These are phyloP conservation scores for Acmispon strigosus DNA, from an alignment of 306 rosid species.

Conservation along the genomic window DNA sequence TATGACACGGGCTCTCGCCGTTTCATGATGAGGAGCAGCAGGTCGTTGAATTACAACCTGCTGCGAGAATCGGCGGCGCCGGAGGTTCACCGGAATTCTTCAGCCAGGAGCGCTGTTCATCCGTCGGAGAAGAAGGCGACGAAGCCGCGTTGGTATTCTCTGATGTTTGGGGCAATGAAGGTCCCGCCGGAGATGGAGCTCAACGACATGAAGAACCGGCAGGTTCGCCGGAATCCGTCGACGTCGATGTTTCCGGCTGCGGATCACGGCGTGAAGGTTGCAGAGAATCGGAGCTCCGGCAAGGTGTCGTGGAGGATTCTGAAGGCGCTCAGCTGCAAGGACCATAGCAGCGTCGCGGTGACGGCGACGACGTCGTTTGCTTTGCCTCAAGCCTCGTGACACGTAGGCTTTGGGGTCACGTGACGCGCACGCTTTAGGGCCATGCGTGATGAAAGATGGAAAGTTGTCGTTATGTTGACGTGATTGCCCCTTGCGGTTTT, in stretches of 20 bases:
- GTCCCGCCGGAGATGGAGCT: conserved; percentile 80
- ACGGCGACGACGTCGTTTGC: conserved; percentile 44
- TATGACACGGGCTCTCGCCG: background rate
- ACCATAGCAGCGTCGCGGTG: conserved; percentile 54
- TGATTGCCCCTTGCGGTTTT: background rate
- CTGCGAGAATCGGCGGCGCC: conserved; percentile 23
- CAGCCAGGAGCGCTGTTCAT: conserved; percentile 24
- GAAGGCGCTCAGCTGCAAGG: conserved; percentile 76
- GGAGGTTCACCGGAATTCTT: conserved; percentile 36
- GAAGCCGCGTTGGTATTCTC: conserved; percentile 61
- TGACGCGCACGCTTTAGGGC: conserved; percentile 1
- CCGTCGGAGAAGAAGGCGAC: conserved; percentile 25
- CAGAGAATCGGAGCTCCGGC: conserved; percentile 41
- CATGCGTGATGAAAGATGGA: background rate
- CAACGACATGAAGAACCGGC: conserved; percentile 64
- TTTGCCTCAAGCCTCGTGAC: conserved; percentile 26
- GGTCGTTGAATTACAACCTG: conserved; percentile 47
- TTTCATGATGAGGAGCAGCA: conserved; percentile 39
- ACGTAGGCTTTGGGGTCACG: conserved; percentile 9
- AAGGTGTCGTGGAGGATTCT: conserved; percentile 73
- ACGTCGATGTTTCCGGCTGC: conserved; percentile 24
- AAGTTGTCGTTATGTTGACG: background rate
- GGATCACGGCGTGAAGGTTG: conserved; percentile 20
- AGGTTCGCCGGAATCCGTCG: conserved; percentile 45
- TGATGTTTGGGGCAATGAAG: conserved; percentile 65